phyloP scores from a whole-genome alignment of 805 yeast genomes.

The Citeromyces nyonsensis region DNA sequence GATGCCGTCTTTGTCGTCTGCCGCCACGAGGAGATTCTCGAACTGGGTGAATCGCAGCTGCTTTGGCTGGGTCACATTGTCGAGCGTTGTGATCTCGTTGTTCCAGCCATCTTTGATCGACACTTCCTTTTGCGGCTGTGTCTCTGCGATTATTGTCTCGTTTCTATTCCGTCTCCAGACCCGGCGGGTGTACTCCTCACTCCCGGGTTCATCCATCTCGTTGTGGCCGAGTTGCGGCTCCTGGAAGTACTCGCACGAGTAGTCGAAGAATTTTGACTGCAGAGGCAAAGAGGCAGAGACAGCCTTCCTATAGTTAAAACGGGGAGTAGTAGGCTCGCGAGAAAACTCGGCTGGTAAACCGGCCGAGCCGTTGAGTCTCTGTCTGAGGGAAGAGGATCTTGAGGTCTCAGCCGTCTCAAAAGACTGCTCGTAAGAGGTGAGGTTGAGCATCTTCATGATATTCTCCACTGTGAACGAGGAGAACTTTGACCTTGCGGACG shows the following conservation, averaged over 20 bases:
- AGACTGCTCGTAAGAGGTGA: not conserved
- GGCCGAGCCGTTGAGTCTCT: slow-evolving; percentile 8
- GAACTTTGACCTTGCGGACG: not conserved
- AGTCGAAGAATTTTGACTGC: slow-evolving; percentile 52
- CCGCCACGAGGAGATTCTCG: slow-evolving; percentile 65
- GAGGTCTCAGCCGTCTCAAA: not conserved
- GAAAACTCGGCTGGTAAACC: not conserved
- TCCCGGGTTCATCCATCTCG: slow-evolving; percentile 86
- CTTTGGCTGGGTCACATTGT: slow-evolving; percentile 71
- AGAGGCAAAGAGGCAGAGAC: slow-evolving; percentile 25
- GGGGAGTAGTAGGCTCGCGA: slow-evolving; percentile 34
- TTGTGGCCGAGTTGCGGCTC: slow-evolving; percentile 86
- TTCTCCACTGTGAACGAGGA: not conserved
- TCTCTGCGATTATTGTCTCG: slow-evolving; percentile 71
- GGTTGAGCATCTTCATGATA: not conserved
- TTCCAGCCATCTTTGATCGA: slow-evolving; percentile 84
- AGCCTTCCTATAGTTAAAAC: slow-evolving; percentile 21
- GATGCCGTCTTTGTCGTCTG: slow-evolving; percentile 74
- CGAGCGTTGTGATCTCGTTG: slow-evolving; percentile 35
- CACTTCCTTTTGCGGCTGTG: slow-evolving; percentile 79
- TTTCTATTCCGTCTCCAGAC: slow-evolving; percentile 86
- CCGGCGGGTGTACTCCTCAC: slow-evolving; percentile 66
- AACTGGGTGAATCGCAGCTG: slow-evolving; percentile 76
- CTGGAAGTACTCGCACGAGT: slow-evolving; percentile 81
- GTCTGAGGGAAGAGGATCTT: slow-evolving; percentile 6